Evolutionary conservation across 345 rosid species (phyloP).

Genomic region (Moricandia arvensis): DNA sequence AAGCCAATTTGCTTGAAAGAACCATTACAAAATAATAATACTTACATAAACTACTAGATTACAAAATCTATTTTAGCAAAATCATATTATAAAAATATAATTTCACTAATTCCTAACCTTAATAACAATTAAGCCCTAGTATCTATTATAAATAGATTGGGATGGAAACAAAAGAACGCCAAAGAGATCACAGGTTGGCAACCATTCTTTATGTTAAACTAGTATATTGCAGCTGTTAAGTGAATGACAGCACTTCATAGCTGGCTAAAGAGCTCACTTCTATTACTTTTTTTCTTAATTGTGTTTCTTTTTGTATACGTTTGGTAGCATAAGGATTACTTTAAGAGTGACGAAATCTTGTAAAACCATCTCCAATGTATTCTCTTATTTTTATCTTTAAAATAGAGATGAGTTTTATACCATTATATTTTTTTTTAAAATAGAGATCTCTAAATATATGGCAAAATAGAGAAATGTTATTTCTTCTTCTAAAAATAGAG

Average conservation of each 20-base stretch:
- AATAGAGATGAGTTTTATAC: too few species aligned
- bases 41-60: not conserved
- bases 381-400: too few species aligned
- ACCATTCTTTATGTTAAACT: not conserved
- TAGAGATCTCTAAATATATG: too few species aligned
- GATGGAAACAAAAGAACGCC: not conserved
- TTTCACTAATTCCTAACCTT: not conserved
- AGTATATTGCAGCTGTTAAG: not conserved
- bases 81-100: too few species aligned
- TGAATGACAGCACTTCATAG: not conserved
- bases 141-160: not conserved
- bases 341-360: too few species aligned
- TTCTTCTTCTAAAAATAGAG: too few species aligned
- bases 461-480: too few species aligned
- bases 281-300: not conserved
- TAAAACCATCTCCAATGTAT: too few species aligned
- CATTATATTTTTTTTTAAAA: too few species aligned
- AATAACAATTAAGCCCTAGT: not conserved
- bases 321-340: not conserved
- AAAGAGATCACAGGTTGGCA: not conserved
- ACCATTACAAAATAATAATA: not conserved
- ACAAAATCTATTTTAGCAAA: not conserved
- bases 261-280: not conserved
- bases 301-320: too few species aligned
- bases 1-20: not conserved